phyloP scores from a whole-genome alignment of 2,329 filamentous ascomycete species.

The Fusarium sp. region DNA sequence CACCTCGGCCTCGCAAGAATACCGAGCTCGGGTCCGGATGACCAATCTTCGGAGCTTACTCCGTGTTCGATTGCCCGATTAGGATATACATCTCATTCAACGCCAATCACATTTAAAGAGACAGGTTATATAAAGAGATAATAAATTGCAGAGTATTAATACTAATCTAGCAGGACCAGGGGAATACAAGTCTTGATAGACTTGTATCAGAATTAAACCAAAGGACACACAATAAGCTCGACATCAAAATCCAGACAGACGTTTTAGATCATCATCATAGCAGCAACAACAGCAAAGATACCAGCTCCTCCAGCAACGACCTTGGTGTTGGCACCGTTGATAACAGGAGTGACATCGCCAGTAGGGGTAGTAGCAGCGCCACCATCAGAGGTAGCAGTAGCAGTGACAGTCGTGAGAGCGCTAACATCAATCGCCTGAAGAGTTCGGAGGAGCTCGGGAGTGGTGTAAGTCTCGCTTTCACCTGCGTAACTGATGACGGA shows the following conservation, averaged over 20 bases:
- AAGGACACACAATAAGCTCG: not conserved
- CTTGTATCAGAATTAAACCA: not conserved
- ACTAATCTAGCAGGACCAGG: not conserved
- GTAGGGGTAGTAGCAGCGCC: constrained; percentile 1
- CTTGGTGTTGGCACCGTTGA: constrained; percentile 25
- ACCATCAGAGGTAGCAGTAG: not conserved
- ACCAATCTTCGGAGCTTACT: constrained; percentile 1
- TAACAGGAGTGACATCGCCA: constrained; percentile 12
- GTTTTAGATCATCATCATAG: constrained; percentile 18
- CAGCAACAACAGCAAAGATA: constrained; percentile 10
- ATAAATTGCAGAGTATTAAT: not conserved
- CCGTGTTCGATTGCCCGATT: constrained; percentile 1
- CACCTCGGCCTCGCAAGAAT: constrained; percentile 20
- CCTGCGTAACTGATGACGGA: constrained; percentile 38
- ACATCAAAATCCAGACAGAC: not conserved
- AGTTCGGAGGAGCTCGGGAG: constrained; percentile 45
- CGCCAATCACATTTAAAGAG: not conserved
- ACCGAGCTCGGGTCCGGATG: constrained; percentile 1
- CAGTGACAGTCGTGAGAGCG: constrained; percentile 13
- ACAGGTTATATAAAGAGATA: not conserved
- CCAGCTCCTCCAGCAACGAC: constrained; percentile 14
- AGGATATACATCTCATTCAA: not conserved
- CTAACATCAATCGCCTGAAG: constrained; percentile 38
- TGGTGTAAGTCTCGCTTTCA: constrained; percentile 44
- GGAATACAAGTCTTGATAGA: not conserved